Conservation (phyloP, 768 basidiomycete genomes). For the Nidularia sp. region DNA sequence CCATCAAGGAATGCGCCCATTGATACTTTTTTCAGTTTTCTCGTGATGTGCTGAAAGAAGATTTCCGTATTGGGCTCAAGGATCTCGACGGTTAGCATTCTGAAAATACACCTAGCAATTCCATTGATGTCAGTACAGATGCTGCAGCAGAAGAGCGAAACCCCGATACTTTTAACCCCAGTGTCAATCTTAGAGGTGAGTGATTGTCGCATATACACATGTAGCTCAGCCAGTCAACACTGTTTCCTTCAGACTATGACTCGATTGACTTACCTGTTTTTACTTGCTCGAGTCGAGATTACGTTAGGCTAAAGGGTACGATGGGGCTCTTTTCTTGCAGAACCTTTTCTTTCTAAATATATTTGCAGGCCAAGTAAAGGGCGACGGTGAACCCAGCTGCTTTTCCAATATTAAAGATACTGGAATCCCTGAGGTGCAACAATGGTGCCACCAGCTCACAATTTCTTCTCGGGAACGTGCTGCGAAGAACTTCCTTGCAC, state of each 20-base stretch:
- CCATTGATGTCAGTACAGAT: constrained; percentile 25
- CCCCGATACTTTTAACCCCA: constrained; percentile 52
- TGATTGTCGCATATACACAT: not conserved
- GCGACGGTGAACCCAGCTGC: constrained; percentile 54
- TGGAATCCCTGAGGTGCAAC: constrained; percentile 51
- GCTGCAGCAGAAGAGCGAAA: constrained; percentile 53
- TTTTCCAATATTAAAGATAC: constrained; percentile 51
- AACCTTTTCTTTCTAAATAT: not conserved
- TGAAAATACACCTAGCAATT: not conserved
- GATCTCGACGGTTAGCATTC: constrained; percentile 47
- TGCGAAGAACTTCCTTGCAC: constrained; percentile 37
- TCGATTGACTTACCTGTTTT: constrained; percentile 61
- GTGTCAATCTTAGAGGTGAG: constrained; percentile 41
- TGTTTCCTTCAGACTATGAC: constrained; percentile 42
- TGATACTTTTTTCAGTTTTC: constrained; percentile 37
- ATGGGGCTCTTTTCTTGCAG: not conserved
- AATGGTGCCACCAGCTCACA: constrained; percentile 56
- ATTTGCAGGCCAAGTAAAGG: constrained; percentile 48
- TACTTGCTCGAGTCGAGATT: constrained; percentile 58
- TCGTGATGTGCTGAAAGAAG: constrained; percentile 51
- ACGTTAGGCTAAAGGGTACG: constrained; percentile 50
- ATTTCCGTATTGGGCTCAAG: constrained; percentile 55
- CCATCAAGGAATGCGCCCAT: not conserved
- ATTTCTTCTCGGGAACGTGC: constrained; percentile 46
- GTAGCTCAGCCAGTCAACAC: not conserved